A percentile compares a stretch with the other conserved stretches of the same genome.
Evolutionary conservation across 2,329 filamentous ascomycete species (phyloP).

Genomic region (Trichoderma cornu-damae): DNA sequence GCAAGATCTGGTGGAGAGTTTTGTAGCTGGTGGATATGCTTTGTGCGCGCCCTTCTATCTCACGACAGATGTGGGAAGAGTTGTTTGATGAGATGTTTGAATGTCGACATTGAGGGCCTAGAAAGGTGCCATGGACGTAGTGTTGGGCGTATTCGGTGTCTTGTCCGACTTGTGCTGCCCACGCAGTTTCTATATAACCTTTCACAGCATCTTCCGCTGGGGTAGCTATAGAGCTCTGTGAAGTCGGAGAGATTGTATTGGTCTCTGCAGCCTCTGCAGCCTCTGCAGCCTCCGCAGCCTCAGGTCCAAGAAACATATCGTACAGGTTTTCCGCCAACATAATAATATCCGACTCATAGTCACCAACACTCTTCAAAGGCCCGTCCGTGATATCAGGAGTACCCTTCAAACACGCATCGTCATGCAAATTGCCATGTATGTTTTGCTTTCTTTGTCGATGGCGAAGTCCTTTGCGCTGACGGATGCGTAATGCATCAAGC

Average conservation of each 20-base stretch:
- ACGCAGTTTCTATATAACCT: background rate
- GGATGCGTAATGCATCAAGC: background rate
- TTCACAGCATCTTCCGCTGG: background rate
- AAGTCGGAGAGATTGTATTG: no score
- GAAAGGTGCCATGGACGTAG: background rate
- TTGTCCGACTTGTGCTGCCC: background rate
- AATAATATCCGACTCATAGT: no score
- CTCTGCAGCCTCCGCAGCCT: no score
- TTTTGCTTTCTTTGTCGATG: background rate
- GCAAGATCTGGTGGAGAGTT: slow-evolving; percentile 38
- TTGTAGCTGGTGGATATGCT: slow-evolving; percentile 35
- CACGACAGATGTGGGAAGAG: background rate
- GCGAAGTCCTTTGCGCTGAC: background rate
- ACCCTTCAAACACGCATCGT: no score
- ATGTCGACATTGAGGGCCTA: background rate
- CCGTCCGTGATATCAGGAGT: no score
- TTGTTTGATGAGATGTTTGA: background rate
- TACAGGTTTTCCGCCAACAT: no score
- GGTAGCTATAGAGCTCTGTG: no score
- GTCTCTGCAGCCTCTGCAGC: no score
- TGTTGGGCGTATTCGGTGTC: background rate
- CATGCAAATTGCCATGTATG: background rate
- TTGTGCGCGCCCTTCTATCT: background rate
- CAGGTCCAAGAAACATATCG: no score
- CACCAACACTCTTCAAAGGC: no score